Evolutionary conservation across 1,139 yeast genomes (phyloP).

Genomic region (Saccharomyces hybrid): DNA sequence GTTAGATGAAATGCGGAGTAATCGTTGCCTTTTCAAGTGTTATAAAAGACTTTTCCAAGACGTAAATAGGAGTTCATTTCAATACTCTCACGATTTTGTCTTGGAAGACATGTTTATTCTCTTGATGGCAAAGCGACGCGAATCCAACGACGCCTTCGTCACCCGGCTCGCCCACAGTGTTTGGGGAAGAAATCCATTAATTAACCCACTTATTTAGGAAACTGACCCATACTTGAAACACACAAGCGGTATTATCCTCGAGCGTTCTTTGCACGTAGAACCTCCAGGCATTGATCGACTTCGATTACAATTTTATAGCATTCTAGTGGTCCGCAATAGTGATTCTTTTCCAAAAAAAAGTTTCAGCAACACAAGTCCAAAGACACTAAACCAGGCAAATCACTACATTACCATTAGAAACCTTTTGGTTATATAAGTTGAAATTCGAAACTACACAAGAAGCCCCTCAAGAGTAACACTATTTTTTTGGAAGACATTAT

Average conservation of each 20-base stretch:
- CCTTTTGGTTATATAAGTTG: too few relatives aligned
- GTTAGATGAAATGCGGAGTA: background rate
- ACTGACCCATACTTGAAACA: background rate
- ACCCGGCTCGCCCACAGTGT: background rate
- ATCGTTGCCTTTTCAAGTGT: background rate
- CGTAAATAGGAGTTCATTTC: background rate
- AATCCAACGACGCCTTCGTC: background rate
- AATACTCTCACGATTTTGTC: background rate
- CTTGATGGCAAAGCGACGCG: slow-evolving; percentile 1
- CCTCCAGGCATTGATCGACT: too few relatives aligned
- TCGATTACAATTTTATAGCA: too few relatives aligned
- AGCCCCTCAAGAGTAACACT: too few relatives aligned
- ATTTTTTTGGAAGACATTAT: background rate
- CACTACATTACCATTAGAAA: too few relatives aligned
- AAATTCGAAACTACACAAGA: too few relatives aligned
- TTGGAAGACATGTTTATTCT: background rate
- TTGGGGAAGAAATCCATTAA: background rate
- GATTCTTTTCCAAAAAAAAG: background rate
- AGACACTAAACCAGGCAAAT: background rate
- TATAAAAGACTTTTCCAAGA: background rate
- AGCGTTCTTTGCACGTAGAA: background rate
- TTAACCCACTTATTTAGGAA: background rate
- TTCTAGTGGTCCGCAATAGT: too few relatives aligned
- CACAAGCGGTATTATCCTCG: background rate
- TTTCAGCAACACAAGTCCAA: background rate